phyloP scores from a whole-genome alignment of 345 rosid genomes.

The Populus davidiana region DNA sequence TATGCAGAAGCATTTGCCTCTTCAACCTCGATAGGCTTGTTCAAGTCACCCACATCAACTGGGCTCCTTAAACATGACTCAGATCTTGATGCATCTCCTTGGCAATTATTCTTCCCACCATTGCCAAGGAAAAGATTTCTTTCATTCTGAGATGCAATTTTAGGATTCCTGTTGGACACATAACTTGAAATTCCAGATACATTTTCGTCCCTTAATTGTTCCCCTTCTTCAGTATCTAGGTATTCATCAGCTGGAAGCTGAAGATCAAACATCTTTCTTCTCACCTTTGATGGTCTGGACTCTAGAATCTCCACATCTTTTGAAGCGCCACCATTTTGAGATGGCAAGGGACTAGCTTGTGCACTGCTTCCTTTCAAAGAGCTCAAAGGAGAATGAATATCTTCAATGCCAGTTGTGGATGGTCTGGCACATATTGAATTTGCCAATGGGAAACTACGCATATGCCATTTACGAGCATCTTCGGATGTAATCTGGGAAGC shows the following conservation, averaged over 20 bases:
- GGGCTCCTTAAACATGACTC: constrained; percentile 36
- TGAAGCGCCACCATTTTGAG: constrained; percentile 48
- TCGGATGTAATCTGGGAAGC: constrained; percentile 53
- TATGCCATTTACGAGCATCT: constrained; percentile 66
- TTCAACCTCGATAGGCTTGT: constrained; percentile 64
- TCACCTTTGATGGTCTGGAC: constrained; percentile 65
- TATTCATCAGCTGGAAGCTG: constrained; percentile 77
- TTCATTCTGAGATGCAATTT: constrained; percentile 33
- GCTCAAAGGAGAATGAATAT: constrained; percentile 51
- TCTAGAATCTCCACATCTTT: constrained; percentile 57
- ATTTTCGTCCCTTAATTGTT: constrained; percentile 32
- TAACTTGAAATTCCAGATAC: constrained; percentile 39
- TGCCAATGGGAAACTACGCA: constrained; percentile 51
- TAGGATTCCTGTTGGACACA: constrained; percentile 45
- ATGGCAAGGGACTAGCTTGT: constrained; percentile 51
- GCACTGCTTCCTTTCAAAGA: constrained; percentile 46
- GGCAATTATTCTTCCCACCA: constrained; percentile 38
- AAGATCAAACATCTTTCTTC: constrained; percentile 81
- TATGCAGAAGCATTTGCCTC: constrained; percentile 39
- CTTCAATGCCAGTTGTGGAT: constrained; percentile 44
- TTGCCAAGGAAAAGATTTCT: constrained; percentile 28
- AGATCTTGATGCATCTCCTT: constrained; percentile 34
- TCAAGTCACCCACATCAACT: constrained; percentile 66
- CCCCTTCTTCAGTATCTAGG: constrained; percentile 55
- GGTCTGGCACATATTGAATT: constrained; percentile 52